Conservation (phyloP, 2,329 filamentous ascomycete species). For the Aspergillus pseudoterreus region DNA sequence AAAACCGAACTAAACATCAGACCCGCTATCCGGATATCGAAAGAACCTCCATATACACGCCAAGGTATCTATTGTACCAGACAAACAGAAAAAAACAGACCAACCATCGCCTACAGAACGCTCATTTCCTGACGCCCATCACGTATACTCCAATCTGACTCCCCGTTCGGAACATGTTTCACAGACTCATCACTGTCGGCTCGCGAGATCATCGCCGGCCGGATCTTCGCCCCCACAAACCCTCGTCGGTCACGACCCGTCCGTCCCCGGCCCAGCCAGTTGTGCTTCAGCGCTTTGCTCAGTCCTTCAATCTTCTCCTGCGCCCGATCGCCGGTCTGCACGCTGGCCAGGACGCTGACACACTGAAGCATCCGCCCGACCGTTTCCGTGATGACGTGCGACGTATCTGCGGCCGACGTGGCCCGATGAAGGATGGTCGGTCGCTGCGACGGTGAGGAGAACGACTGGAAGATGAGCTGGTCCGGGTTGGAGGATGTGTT, state of each 20-base stretch:
- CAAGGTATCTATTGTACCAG: conserved; percentile 17
- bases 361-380: conserved; percentile 96
- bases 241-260: conserved; percentile 87
- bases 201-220: conserved; percentile 28
- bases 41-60: not conserved
- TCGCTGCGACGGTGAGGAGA: conserved; percentile 36
- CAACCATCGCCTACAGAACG: conserved; percentile 19
- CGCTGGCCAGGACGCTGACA: conserved; percentile 79
- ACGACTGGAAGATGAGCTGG: conserved; percentile 40
- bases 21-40: too few relatives aligned
- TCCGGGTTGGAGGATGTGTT: conserved; percentile 65
- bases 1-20: too few relatives aligned
- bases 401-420: conserved; percentile 41
- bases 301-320: conserved; percentile 79
- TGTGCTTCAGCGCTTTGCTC: conserved; percentile 85
- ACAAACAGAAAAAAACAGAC: conserved; percentile 7
- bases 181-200: conserved; percentile 24
- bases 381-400: conserved; percentile 82
- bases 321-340: conserved; percentile 67
- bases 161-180: conserved; percentile 9
- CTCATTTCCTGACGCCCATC: conserved; percentile 27
- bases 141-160: conserved; percentile 14
- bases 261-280: conserved; percentile 88
- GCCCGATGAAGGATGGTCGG: conserved; percentile 32
- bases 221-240: conserved; percentile 69